Conservation (phyloP, 2,329 filamentous ascomycete species). For the Talaromyces sp. region DNA sequence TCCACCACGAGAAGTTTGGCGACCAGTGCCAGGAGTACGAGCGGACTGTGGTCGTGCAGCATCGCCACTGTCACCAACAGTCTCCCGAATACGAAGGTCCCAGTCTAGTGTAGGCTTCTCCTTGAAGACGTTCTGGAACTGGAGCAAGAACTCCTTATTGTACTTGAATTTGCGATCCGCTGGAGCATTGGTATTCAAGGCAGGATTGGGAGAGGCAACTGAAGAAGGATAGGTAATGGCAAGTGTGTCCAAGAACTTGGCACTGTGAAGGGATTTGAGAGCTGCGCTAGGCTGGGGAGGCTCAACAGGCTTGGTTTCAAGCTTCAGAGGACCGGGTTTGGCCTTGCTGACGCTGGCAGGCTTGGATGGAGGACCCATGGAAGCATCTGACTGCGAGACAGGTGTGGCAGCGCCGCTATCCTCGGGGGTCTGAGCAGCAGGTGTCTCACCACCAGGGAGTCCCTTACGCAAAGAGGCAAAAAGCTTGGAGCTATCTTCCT, state of each 20-base stretch:
- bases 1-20: constrained; percentile 52
- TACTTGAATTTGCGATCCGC: constrained; percentile 84
- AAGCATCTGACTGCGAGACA: constrained; percentile 39
- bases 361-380: constrained; percentile 52
- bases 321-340: constrained; percentile 85
- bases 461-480: constrained; percentile 45
- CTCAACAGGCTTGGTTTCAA: constrained; percentile 81
- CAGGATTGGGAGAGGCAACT: constrained; percentile 85
- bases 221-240: constrained; percentile 77
- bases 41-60: constrained; percentile 61
- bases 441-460: constrained; percentile 32
- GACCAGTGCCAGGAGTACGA: constrained; percentile 48
- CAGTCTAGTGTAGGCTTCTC: constrained; percentile 95
- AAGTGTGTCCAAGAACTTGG: constrained; percentile 78
- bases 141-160: constrained; percentile 88
- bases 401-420: constrained; percentile 47
- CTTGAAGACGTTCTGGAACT: constrained; percentile 93
- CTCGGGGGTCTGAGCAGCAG: constrained; percentile 34
- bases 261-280: constrained; percentile 86
- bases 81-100: constrained; percentile 79
- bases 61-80: constrained; percentile 70
- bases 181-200: constrained; percentile 71
- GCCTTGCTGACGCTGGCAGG: constrained; percentile 59
- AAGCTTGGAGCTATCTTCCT: constrained; percentile 33
- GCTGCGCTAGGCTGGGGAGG: constrained; percentile 89